phyloP scores from a whole-genome alignment of 129 eudicot species.

The Chrysanthemum lavandulifolium region DNA sequence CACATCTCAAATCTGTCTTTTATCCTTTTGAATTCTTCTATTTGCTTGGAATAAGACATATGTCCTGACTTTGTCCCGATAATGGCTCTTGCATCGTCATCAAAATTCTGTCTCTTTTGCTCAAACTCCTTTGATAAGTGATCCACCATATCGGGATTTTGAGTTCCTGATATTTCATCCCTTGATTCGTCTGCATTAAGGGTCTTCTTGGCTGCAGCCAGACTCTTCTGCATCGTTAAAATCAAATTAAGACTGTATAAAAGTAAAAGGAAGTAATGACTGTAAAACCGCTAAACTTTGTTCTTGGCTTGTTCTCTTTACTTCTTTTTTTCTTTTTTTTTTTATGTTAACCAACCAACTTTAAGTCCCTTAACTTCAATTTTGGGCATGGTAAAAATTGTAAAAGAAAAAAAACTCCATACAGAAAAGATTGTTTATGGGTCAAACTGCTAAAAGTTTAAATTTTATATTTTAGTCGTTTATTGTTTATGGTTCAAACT shows the following conservation, averaged over 20 bases:
- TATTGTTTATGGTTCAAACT: no score
- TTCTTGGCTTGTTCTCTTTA: no score
- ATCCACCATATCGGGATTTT: constrained; percentile 41
- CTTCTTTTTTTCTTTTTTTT: no score
- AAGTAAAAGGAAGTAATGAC: no score
- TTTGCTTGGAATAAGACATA: constrained; percentile 34
- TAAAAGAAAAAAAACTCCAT: no score
- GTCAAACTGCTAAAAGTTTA: no score
- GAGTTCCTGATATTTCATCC: constrained; percentile 36
- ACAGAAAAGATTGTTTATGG: no score
- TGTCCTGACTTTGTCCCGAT: constrained; percentile 26
- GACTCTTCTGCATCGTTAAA: constrained; percentile 41
- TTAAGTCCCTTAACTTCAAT: no score
- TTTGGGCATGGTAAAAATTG: no score
- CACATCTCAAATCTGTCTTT: constrained; percentile 58
- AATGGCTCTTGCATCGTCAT: constrained; percentile 54
- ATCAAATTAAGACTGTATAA: background rate
- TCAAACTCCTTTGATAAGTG: constrained; percentile 61
- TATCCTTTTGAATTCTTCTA: constrained; percentile 53
- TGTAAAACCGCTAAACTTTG: no score
- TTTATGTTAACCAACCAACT: no score
- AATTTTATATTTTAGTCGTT: no score
- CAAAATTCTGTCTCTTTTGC: constrained; percentile 54
- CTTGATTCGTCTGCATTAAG: constrained; percentile 48
- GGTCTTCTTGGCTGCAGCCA: constrained; percentile 63